Conservation (phyloP, 345 rosid species). For the Punica granatum region DNA sequence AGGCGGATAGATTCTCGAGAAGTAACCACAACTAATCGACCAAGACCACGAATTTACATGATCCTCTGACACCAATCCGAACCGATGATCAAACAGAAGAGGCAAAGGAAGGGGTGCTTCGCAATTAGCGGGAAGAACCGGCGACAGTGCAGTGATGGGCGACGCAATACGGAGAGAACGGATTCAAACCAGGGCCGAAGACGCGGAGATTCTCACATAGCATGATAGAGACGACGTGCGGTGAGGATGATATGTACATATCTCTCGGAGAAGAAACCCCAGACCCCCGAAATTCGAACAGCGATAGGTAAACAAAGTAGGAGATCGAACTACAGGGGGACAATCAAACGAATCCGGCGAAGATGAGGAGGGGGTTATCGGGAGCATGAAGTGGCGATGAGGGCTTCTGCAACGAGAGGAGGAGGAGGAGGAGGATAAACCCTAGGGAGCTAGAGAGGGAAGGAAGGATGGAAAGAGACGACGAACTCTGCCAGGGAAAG, state of each 20-base stretch:
- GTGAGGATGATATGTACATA: constrained; percentile 49
- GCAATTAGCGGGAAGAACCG: constrained; percentile 37
- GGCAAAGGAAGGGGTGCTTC: too few species aligned
- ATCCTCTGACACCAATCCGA: neutral
- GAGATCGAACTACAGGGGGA: neutral
- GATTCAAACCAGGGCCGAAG: constrained; percentile 93
- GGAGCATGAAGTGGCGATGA: neutral
- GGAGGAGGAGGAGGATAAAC: neutral
- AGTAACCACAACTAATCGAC: neutral
- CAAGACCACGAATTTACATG: constrained; percentile 1
- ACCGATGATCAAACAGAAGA: too few species aligned
- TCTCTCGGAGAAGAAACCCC: constrained; percentile 18
- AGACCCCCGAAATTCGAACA: neutral
- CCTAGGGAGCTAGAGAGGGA: neutral
- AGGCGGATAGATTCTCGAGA: neutral
- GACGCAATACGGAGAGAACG: constrained; percentile 78
- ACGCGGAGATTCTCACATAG: constrained; percentile 56
- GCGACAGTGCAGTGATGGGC: constrained; percentile 65
- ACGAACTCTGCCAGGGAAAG: too few species aligned
- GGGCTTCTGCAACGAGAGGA: neutral
- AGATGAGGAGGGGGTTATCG: constrained; percentile 3
- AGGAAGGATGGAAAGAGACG: neutral
- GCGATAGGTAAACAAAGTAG: neutral
- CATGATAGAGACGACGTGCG: constrained; percentile 27
- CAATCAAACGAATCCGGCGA: constrained; percentile 18